phyloP scores from a whole-genome alignment of 805 yeast genomes.

The Alloascoidea africana region DNA sequence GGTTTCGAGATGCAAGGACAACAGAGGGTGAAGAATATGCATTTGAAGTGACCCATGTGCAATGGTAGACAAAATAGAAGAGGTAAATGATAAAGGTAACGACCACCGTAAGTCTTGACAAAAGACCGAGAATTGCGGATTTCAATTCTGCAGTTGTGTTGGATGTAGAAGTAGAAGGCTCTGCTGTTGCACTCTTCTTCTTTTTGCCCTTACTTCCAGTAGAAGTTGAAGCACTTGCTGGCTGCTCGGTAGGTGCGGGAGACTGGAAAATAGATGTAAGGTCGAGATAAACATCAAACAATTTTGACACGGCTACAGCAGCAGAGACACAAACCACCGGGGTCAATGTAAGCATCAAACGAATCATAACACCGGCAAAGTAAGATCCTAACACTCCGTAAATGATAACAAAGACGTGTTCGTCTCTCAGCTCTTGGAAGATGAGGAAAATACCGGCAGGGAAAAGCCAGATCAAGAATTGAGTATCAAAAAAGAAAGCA shows the following conservation, averaged over 20 bases:
- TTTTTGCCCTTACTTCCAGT: no score
- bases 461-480: slow-evolving; percentile 90
- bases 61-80: slow-evolving; percentile 73
- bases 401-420: slow-evolving; percentile 83
- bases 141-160: not conserved
- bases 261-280: slow-evolving; percentile 19
- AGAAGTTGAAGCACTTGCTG: no score
- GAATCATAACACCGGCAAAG: slow-evolving; percentile 98
- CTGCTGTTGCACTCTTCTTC: no score
- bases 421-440: slow-evolving; percentile 80
- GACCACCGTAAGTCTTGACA: slow-evolving; percentile 46
- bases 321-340: slow-evolving; percentile 92
- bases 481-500: slow-evolving; percentile 88
- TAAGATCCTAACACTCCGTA: slow-evolving; percentile 90
- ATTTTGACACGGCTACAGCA: slow-evolving; percentile 74
- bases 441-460: slow-evolving; percentile 92
- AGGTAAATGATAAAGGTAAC: slow-evolving; percentile 61
- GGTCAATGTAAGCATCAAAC: slow-evolving; percentile 91
- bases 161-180: no score
- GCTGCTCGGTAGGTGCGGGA: no score
- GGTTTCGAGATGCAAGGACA: slow-evolving; percentile 67
- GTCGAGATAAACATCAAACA: slow-evolving; percentile 72
- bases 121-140: slow-evolving; percentile 1
- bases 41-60: slow-evolving; percentile 93
- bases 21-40: slow-evolving; percentile 98